Evolutionary conservation across 2,329 filamentous ascomycete genomes (phyloP).

Genomic region (Boeremia exigua): DNA sequence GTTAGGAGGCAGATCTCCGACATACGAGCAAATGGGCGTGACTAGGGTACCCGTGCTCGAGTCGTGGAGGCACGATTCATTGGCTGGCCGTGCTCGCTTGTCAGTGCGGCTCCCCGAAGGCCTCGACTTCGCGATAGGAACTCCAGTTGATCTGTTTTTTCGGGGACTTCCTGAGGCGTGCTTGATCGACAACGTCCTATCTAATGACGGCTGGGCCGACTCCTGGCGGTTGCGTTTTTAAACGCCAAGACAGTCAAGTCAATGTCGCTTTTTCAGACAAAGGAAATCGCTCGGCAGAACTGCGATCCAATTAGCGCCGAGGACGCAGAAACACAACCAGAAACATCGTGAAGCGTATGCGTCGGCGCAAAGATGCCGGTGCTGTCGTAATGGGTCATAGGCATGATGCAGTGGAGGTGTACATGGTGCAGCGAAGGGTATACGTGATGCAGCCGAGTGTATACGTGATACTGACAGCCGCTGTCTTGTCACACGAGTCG

Average conservation of each 20-base stretch:
- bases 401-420: neutral
- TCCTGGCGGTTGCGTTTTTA: neutral
- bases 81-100: neutral
- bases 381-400: neutral
- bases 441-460: neutral
- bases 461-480: neutral
- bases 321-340: conserved; percentile 10
- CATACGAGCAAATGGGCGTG: neutral
- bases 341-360: conserved; percentile 11
- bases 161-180: neutral
- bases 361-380: conserved; percentile 9
- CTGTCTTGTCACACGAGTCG: conserved; percentile 3
- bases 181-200: neutral
- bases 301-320: neutral
- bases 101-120: conserved; percentile 7
- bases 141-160: neutral
- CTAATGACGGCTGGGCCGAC: neutral
- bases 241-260: neutral
- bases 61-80: no score
- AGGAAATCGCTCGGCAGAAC: neutral
- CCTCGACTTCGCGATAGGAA: conserved; percentile 2
- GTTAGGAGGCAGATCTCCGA: neutral
- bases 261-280: neutral
- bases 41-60: neutral
- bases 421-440: no score